Percentiles rank a stretch among this genome's conserved stretches.
Conservation (phyloP, 2,329 filamentous ascomycete species). For the Neospermospora avenae region DNA sequence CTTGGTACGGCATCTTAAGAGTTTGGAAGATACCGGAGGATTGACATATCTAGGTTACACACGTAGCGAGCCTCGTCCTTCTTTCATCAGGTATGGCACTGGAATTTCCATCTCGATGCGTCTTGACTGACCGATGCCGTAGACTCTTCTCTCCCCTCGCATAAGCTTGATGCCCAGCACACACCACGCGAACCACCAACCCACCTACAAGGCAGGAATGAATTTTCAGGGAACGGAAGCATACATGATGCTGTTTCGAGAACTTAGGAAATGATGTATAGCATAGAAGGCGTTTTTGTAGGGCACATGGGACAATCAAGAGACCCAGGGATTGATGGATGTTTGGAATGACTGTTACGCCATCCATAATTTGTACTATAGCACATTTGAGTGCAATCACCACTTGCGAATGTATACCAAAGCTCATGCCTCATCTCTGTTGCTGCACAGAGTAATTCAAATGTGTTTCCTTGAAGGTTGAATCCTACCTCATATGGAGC, state of each 20-base stretch:
- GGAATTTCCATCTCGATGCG: background rate
- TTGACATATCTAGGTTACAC: slow-evolving; percentile 68
- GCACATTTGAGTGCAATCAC: slow-evolving; percentile 28
- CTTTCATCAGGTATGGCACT: slow-evolving; percentile 61
- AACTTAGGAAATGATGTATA: slow-evolving; percentile 16
- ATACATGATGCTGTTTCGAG: background rate
- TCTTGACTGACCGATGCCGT: slow-evolving; percentile 25
- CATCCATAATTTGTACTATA: slow-evolving; percentile 32
- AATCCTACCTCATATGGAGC: background rate
- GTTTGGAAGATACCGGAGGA: background rate
- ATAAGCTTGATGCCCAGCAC: slow-evolving; percentile 37
- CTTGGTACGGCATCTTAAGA: slow-evolving; percentile 61
- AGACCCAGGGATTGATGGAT: slow-evolving; percentile 13
- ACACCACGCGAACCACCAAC: slow-evolving; percentile 10
- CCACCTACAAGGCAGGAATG: slow-evolving; percentile 6
- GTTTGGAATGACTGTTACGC: slow-evolving; percentile 15
- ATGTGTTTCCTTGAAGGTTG: background rate
- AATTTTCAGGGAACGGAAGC: slow-evolving; percentile 20
- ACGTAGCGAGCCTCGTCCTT: slow-evolving; percentile 85
- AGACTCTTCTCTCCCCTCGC: slow-evolving; percentile 65
- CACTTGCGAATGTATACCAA: slow-evolving; percentile 20
- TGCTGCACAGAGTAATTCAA: background rate
- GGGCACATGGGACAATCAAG: slow-evolving; percentile 8
- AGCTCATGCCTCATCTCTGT: background rate
- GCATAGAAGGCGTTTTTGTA: slow-evolving; percentile 32